phyloP scores from a whole-genome alignment of 176 grass and related monocot genomes.

The Alloteropsis semialata region DNA sequence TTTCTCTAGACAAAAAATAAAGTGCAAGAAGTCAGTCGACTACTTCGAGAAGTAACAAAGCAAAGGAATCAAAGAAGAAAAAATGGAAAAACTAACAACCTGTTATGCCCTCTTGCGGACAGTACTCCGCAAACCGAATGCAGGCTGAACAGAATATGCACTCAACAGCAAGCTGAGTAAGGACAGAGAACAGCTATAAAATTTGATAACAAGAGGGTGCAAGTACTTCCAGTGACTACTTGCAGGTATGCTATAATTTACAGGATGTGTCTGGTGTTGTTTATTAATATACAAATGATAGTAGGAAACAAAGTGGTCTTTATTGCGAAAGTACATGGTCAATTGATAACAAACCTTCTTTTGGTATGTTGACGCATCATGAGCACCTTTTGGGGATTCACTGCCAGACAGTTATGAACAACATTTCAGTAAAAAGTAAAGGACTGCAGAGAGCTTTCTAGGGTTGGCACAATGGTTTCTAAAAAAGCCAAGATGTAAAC shows the following conservation, averaged over 20 bases:
- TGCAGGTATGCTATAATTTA: neutral
- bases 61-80: conserved; percentile 24
- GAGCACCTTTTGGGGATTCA: conserved; percentile 90
- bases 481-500: neutral
- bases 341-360: conserved; percentile 69
- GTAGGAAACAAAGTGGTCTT: conserved; percentile 7
- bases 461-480: neutral
- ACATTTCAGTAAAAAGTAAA: conserved; percentile 36
- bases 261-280: neutral
- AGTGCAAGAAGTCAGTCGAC: conserved; percentile 25
- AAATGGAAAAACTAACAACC: conserved; percentile 40
- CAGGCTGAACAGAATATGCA: conserved; percentile 99
- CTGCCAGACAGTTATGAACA: conserved; percentile 46
- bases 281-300: conserved; percentile 4
- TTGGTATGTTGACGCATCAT: conserved; percentile 92
- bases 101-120: conserved; percentile 95
- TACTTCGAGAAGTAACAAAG: neutral
- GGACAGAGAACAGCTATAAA: conserved; percentile 17
- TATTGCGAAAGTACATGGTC: conserved; percentile 21
- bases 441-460: neutral
- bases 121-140: conserved; percentile 88
- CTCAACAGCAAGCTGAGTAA: conserved; percentile 88
- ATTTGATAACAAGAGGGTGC: conserved; percentile 10
- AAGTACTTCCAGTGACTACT: neutral
- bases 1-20: conserved; percentile 70